phyloP scores from a whole-genome alignment of 805 yeast genomes.

The Lipomyces chichibuensis region DNA sequence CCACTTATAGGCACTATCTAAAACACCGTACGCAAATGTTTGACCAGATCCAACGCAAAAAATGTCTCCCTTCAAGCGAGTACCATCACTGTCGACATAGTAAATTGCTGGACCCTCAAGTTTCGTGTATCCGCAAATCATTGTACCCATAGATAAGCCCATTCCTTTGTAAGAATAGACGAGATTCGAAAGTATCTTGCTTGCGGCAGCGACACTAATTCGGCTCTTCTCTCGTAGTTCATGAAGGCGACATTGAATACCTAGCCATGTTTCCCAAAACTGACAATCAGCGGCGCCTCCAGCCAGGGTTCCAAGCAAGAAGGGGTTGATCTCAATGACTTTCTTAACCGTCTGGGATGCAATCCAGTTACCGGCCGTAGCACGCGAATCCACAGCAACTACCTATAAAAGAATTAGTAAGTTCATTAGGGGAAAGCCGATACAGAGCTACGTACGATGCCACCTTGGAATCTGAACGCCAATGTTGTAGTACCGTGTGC shows the following conservation, averaged over 20 bases:
- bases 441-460: conserved; percentile 53
- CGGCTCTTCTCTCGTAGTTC: conserved; percentile 94
- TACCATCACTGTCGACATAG: conserved; percentile 96
- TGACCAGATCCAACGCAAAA: conserved; percentile 99
- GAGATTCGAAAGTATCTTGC: conserved; percentile 86
- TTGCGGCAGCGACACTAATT: conserved; percentile 94
- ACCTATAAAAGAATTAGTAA: conserved; percentile 27
- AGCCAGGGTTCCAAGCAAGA: conserved; percentile 95
- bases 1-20: conserved; percentile 91
- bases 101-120: conserved; percentile 94
- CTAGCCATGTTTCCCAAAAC: conserved; percentile 99
- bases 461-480: conserved; percentile 94
- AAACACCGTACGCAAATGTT: conserved; percentile 97
- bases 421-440: conserved; percentile 37
- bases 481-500: conserved; percentile 99
- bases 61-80: conserved; percentile 89
- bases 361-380: conserved; percentile 97
- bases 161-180: conserved; percentile 94
- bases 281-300: conserved; percentile 99
- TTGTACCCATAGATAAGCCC: conserved; percentile 99
- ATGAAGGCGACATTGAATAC: conserved; percentile 92
- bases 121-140: conserved; percentile 96
- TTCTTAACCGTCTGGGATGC: conserved; percentile 98
- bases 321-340: conserved; percentile 95
- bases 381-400: conserved; percentile 97